These are phyloP conservation scores for Fragaria vesca DNA, from an alignment of 306 rosid species.

Conservation along the genomic window DNA sequence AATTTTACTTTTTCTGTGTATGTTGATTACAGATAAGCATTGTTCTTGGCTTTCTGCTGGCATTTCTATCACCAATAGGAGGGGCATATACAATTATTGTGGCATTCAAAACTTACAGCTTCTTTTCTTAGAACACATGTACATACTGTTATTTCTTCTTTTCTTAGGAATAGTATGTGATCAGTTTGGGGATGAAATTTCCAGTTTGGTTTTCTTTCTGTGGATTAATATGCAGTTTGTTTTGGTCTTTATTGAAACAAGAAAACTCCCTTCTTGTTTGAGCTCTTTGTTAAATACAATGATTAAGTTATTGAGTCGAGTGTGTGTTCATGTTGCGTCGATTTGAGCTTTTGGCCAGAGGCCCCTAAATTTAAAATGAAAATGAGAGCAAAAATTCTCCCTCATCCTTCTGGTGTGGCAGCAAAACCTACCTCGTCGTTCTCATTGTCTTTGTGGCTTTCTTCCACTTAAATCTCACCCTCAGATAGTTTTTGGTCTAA, in stretches of 20 bases:
- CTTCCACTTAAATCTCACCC: too few relatives aligned
- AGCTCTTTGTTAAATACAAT: background rate
- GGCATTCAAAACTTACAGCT: constrained; percentile 36
- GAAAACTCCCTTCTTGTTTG: background rate
- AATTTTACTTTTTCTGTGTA: background rate
- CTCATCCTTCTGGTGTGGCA: too few relatives aligned
- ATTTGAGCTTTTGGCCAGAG: too few relatives aligned
- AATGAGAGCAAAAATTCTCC: too few relatives aligned
- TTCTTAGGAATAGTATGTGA: background rate
- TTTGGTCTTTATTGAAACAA: background rate
- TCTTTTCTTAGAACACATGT: constrained; percentile 35
- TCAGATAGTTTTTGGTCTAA: too few relatives aligned
- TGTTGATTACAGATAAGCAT: constrained; percentile 29
- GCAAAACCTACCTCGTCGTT: too few relatives aligned
- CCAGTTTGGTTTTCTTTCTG: too few relatives aligned
- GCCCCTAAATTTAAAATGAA: too few relatives aligned
- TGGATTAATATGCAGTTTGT: background rate
- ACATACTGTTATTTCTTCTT: too few relatives aligned
- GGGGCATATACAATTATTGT: constrained; percentile 54
- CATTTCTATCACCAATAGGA: constrained; percentile 53
- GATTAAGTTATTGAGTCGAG: too few relatives aligned
- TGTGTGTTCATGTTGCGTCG: too few relatives aligned
- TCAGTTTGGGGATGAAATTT: background rate
- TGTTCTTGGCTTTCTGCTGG: constrained; percentile 26
- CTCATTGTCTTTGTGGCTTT: too few relatives aligned